Base-by-base conservation (phyloP, 306 rosid species). In the Luffa acutangula region DNA sequence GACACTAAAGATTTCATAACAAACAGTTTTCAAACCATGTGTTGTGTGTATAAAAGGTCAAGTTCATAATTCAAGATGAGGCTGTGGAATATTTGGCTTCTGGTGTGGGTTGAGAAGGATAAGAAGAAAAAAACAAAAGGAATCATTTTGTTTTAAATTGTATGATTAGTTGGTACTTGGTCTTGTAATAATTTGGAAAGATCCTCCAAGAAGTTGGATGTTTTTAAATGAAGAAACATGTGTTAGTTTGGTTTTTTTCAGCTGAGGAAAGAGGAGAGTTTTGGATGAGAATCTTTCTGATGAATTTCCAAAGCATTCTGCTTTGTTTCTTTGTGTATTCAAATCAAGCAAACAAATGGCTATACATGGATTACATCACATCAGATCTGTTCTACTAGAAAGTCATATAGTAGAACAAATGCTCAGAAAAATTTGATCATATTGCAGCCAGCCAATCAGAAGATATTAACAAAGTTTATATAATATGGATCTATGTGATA, bases 371-470 rank as follows among this genome's bases (percentile, higher is more conserved):
- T 71, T 72, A 73, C 20, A 48, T 73, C 21, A 46, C 4, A 73
- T 33, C 25, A 45, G 59, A 73, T 74, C 43, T 51, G 60, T 74
- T 51, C 62, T 49, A 33, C 60, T 10, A n/a, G 39, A 21, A 69
- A 46, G 21, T 73, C 7, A 48, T 73, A 31, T 25, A 73, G 45
- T 48, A 73, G 78, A 49, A 73, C 58, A 14, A 73, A 73, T 72
- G 25, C 77, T 56, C 57, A 51, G 17, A 74, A 74, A 15, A 15
- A 51, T 36, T 75, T 25, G 33, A 75, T 75, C 78, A 75, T 9
- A 53, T 75, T 45, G 78, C 64, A 75, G 59, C 63, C 59, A 51
- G 49, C 64, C 64, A 20, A 73, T 75, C 78, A 75, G 48, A 75
- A 34, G 64, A 52, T 34, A 75, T 53, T 2, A n/a, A 75, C 48